Evolutionary conservation across 495 filamentous ascomycete species (phyloP).

Genomic region (Bacidia rubella): DNA sequence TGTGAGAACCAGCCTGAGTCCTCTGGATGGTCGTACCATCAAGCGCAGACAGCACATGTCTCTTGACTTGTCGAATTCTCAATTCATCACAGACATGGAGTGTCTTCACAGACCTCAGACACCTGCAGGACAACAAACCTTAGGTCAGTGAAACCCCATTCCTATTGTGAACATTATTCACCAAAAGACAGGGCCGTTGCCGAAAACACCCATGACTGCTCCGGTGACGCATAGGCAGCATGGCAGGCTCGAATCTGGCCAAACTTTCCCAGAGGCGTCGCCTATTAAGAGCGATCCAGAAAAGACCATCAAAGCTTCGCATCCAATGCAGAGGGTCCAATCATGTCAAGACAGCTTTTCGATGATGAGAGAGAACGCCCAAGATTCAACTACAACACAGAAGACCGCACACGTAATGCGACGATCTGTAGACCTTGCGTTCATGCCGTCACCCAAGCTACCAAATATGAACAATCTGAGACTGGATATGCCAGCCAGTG

Average conservation of each 20-base stretch:
- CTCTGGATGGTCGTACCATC: not conserved
- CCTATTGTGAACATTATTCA: not conserved
- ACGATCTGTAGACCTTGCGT: conserved; percentile 30
- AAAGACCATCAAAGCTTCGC: conserved; percentile 25
- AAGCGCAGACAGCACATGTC: not conserved
- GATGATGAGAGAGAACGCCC: conserved; percentile 16
- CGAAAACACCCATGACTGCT: not conserved
- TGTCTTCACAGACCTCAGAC: not conserved
- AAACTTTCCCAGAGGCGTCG: conserved; percentile 14
- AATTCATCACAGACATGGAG: not conserved
- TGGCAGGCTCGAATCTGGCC: not conserved
- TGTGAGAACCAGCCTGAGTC: no score
- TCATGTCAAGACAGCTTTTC: conserved; percentile 31
- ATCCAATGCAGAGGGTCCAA: conserved; percentile 35
- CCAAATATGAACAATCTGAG: conserved; percentile 39
- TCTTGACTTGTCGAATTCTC: not conserved
- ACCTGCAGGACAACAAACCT: not conserved
- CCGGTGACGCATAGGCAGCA: not conserved
- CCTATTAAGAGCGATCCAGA: conserved; percentile 15
- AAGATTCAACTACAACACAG: conserved; percentile 35
- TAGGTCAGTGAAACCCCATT: not conserved
- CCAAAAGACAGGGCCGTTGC: not conserved
- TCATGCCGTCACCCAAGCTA: conserved; percentile 40
- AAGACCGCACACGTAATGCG: conserved; percentile 25
- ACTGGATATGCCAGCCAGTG: conserved; percentile 37